These are phyloP conservation scores for Melastoma malabathricum DNA, from an alignment of 345 rosid genomes.

Conservation along the genomic window DNA sequence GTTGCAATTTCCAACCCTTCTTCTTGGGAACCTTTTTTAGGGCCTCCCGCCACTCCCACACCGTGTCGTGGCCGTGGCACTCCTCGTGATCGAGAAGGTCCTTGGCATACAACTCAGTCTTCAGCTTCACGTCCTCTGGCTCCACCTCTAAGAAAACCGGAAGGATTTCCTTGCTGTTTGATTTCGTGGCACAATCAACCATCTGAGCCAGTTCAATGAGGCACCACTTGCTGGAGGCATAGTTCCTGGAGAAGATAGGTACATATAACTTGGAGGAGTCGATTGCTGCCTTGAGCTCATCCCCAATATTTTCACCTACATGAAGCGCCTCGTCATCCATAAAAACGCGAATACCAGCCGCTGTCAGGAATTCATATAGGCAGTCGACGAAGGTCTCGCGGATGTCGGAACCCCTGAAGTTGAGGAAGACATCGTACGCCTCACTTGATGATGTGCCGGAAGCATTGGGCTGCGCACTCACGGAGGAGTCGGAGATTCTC, in stretches of 20 bases:
- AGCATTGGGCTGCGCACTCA: too few species aligned
- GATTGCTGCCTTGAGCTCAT: background rate
- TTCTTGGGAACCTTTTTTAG: background rate
- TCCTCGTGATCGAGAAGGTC: background rate
- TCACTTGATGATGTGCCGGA: too few species aligned
- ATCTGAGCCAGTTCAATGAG: conserved; percentile 2
- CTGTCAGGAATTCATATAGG: background rate
- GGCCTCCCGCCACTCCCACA: conserved; percentile 1
- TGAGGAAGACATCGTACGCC: conserved; percentile 7
- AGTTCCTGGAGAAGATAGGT: conserved; percentile 9
- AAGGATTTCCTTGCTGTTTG: background rate
- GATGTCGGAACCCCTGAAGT: background rate
- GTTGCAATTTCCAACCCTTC: conserved; percentile 4
- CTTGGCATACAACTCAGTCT: conserved; percentile 1
- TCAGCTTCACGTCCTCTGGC: background rate
- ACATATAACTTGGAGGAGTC: conserved; percentile 1
- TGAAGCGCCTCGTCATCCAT: background rate
- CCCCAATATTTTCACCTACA: background rate
- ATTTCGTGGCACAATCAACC: background rate
- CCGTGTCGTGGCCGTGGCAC: background rate
- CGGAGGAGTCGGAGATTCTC: too few species aligned
- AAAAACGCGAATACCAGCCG: conserved; percentile 1
- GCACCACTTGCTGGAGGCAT: conserved; percentile 5
- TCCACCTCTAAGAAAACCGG: conserved; percentile 2
- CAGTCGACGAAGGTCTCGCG: background rate